Conservation (phyloP, 2,329 filamentous ascomycete species). For the Dactylellina sp. region DNA sequence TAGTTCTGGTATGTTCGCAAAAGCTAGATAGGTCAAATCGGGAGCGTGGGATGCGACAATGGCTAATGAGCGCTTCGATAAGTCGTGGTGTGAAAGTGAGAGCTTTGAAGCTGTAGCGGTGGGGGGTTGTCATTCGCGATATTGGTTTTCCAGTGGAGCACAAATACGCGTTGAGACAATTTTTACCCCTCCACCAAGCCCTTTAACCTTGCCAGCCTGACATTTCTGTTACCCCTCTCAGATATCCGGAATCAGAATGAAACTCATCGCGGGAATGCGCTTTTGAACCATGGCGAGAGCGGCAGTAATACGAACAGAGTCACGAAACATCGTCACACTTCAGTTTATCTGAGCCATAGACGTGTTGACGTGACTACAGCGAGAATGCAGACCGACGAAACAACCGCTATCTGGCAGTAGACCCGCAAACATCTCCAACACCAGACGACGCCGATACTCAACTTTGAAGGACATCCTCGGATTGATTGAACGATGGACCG, state of each 20-base stretch:
- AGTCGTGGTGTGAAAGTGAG: neutral
- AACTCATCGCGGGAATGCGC: neutral
- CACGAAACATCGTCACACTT: no score
- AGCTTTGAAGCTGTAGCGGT: conserved; percentile 29
- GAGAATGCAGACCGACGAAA: neutral
- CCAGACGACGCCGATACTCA: neutral
- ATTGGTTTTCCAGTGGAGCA: conserved; percentile 40
- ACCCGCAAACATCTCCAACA: neutral
- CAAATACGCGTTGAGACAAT: conserved; percentile 42
- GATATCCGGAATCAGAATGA: neutral
- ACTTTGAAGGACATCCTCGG: no score
- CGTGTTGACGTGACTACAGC: neutral
- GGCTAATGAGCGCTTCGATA: conserved; percentile 11
- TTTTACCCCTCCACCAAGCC: conserved; percentile 50
- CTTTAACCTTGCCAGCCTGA: neutral
- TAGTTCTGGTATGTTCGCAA: neutral
- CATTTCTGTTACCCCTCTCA: neutral
- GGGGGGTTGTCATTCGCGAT: conserved; percentile 34
- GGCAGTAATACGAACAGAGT: neutral
- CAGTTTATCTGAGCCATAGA: neutral
- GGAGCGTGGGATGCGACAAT: conserved; percentile 26
- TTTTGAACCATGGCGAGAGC: neutral
- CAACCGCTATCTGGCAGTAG: neutral
- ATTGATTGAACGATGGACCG: conserved; percentile 67
- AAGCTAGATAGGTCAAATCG: neutral